Base-by-base conservation (phyloP, 75 land plant genomes). In the Pseudotsuga menziesii region DNA sequence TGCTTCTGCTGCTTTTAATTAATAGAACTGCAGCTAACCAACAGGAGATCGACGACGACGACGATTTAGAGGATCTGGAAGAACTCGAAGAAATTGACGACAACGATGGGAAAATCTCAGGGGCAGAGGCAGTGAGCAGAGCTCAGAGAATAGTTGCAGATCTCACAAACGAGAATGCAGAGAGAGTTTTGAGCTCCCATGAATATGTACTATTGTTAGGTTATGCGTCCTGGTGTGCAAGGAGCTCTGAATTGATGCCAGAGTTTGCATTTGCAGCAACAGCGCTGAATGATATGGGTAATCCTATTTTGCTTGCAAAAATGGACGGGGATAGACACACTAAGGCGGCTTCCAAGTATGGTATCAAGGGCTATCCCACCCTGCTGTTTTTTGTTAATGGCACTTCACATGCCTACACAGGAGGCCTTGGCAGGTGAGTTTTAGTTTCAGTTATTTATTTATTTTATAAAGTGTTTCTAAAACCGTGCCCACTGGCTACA, bases 171-270 rank as follows among this genome's bases (percentile, higher is more conserved):
- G 88, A 89, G 22, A 94, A 82, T 69, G 88, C 86, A 12, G 80
- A 86, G 76, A 56, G 78, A 36, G 79, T 88, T 61, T 44, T 92
- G 56, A 85, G 77, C 3, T 78, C 75, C 39, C 88, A 86, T 64
- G 91, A 94, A 88, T 83, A 58, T 74, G 95, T 94, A 26, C 36
- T 97, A 56, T 73, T 97, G 71, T 60, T 97, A 72, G 99, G 99
- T 3, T 97, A 92, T 74, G 95, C 99, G 2, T 87, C 95, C 0
- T 97, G 99, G 99, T 90, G 93, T 78, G 78, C 79, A 1, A 81
- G 92, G 75, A 94, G 98, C 81, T 84, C 98, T 20, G 98, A 85
- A 78, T 77, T 94, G 19, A 90, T 97, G 95, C 92, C 93, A 12
- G 89, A 91, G 48, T 94, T 92, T 72, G 93, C 98, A 15, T 91